phyloP scores from a whole-genome alignment of 2,329 filamentous ascomycete species.

The Cordyceps cicadae region DNA sequence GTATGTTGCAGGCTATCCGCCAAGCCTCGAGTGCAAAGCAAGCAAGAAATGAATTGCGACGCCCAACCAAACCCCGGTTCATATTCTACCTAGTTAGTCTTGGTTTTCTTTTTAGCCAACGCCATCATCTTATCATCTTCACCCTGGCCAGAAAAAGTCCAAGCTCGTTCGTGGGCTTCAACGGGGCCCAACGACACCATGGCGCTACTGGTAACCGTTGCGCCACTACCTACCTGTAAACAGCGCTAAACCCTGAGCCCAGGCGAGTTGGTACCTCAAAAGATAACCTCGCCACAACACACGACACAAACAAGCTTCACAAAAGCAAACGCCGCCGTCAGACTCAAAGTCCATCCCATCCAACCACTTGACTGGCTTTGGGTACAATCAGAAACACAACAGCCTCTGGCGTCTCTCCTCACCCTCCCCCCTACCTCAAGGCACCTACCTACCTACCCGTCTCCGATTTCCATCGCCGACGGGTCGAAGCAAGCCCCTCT shows the following conservation, averaged over 20 bases:
- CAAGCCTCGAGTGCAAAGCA: neutral
- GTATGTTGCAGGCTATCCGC: neutral
- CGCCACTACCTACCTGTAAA: slow-evolving; percentile 5
- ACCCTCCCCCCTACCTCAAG: too few species aligned
- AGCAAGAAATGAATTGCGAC: neutral
- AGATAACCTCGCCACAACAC: too few species aligned
- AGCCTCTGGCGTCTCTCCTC: too few species aligned
- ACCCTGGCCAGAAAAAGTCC: neutral
- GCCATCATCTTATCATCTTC: neutral
- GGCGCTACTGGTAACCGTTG: neutral
- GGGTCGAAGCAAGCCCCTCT: neutral
- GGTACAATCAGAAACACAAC: too few species aligned
- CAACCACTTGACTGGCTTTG: too few species aligned
- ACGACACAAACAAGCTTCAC: neutral
- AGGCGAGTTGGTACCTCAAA: too few species aligned
- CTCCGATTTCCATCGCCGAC: neutral
- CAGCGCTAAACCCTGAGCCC: neutral
- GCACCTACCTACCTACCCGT: neutral
- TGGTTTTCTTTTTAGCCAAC: neutral
- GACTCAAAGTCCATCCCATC: neutral
- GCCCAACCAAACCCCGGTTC: neutral
- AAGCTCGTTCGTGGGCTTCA: neutral
- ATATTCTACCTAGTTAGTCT: neutral
- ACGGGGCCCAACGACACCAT: neutral
- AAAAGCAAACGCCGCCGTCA: neutral